Base-by-base conservation (phyloP, 2,329 filamentous ascomycete species). In the Neoascochyta sp. region DNA sequence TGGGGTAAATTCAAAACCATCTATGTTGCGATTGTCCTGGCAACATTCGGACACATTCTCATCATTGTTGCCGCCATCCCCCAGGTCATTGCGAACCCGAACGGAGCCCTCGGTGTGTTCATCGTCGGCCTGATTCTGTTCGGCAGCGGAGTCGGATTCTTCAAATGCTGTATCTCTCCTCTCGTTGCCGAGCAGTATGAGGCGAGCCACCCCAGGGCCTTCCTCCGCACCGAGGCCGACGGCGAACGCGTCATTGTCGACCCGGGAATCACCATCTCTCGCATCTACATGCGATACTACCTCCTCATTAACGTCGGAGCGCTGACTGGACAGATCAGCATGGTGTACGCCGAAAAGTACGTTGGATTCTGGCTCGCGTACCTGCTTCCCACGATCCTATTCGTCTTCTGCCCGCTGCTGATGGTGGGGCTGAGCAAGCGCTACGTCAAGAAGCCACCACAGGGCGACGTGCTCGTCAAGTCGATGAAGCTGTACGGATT, bases 311-410 rank as follows among this genome's bases (percentile, higher is more conserved):
- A 85, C 52, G 55, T 82, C 9, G 81, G 81, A 4, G 73, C 80
- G 9, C 61, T 81, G 9, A 39, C 70, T 11, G 76, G 76, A 11
- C 76, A 82, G 52, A 70, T 85, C 17, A 67, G 70, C 40, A 86
- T 83, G 75, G 78, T 82, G 7, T 86, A 83, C 50, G 75, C 80
- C 2, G 83, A 86, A 59, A 81, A 83, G 53, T 84, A 83, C 37
- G 73, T 85, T 26, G 81, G 81, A 5, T 86, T 84, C 66, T 86
- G 79, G 78, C 69, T 84, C 10, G 73, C 81, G 0, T 86, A 72
- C 63, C 63, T 80, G 8, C 68, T 85, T 6, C 81, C 81, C 3
- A 84, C 81, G 1, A 52, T 68, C 17, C 63, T 84, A 43, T 81
- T 83, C 64, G 63, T 74, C 9, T 31, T 75, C 27, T 76, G 75